Evolutionary conservation across 2,329 filamentous ascomycete genomes (phyloP).

Genomic region (Fusarium paranaense): DNA sequence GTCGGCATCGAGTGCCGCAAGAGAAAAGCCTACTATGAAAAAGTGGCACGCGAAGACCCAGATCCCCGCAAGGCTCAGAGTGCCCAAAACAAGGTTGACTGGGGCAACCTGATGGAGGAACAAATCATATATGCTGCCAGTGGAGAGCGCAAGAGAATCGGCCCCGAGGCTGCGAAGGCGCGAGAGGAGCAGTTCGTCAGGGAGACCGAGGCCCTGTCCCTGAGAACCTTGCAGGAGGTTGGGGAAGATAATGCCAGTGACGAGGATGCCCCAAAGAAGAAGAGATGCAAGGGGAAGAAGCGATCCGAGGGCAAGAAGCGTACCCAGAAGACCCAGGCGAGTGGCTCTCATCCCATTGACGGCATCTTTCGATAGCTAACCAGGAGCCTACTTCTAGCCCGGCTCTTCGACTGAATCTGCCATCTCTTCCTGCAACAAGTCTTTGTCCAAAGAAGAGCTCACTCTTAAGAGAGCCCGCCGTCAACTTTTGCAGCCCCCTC

Average conservation of each 20-base stretch:
- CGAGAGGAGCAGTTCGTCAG: background rate
- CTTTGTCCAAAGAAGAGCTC: background rate
- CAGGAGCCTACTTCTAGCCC: background rate
- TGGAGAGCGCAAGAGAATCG: background rate
- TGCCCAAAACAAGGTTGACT: background rate
- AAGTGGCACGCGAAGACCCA: background rate
- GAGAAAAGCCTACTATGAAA: background rate
- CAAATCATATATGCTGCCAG: background rate
- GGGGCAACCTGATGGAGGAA: background rate
- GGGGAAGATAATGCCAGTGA: background rate
- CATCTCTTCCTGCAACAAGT: background rate
- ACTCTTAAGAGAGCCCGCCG: background rate
- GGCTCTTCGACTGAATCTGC: background rate
- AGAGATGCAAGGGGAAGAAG: too few species aligned
- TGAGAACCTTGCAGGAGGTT: background rate
- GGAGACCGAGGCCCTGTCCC: background rate
- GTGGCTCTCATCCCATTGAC: background rate
- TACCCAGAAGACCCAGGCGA: background rate
- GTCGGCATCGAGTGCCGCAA: background rate
- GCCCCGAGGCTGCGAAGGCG: background rate
- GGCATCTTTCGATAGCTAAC: background rate
- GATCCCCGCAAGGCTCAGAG: background rate
- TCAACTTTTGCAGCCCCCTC: background rate
- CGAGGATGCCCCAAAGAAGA: background rate
- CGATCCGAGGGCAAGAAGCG: background rate